Evolutionary conservation across 768 basidiomycete species (phyloP), one percentile per base, ranked within the genome.

Genomic region (Collybia sp.): DNA sequence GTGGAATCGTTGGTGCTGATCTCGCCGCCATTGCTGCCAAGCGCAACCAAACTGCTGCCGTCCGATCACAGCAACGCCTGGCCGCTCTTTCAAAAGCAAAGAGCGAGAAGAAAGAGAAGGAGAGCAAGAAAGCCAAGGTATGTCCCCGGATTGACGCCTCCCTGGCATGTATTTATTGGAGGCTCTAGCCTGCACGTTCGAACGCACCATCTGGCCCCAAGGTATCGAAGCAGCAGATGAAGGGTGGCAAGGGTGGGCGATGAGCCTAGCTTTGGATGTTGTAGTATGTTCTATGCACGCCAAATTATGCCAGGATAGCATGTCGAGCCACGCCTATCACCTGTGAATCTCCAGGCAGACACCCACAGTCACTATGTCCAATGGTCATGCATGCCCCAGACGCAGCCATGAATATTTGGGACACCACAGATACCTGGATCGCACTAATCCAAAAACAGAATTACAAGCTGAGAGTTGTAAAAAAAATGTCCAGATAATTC

Each of bases 1-100:
- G 96, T 63, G 96, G 96, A 52, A 93, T 98, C 68, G 93, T 93
- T 61, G 96, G 96, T 69, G 92, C 93, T 54, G 93, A 97, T 68
- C 82, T 98, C 50, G 80, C 85, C 43, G 67, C 91, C 59, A 97
- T 98, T 67, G 79, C 84, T 44, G 94, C 94, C 56, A 89, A 79
- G 75, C 83, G 94, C 57, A 93, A 90, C 72, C 93, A 97, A 77
- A 91, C 88, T 49, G 75, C 88, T 45, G 86, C 88, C 56, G 77
- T 87, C 57, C 83, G 96, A 50, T 72, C 77, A 53, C 87, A 91
- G 59, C 82, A 83, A 59, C 81, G 93, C 53, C 66, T 88, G 52
- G 79, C 85, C 35, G 94, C 94, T 56, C 93, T 96, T 65, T 70
- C 82, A 52, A 95, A 95, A 72, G 93, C 93, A 32, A 97, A 97